Conservation (phyloP, 345 rosid genomes). For the Eucalyptus melliodora region DNA sequence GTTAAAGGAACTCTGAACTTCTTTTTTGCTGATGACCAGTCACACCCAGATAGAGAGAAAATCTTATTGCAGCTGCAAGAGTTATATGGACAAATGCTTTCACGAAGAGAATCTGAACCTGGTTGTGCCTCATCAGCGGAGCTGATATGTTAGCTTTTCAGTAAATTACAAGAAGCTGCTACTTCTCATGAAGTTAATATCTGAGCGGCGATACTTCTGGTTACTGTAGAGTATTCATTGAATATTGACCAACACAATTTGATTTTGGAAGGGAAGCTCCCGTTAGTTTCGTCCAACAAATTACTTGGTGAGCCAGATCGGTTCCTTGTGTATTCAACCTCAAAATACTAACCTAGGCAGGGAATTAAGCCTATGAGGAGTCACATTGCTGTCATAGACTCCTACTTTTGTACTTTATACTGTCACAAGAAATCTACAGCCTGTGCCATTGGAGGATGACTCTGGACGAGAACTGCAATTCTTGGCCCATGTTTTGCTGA, state of each 20-base stretch:
- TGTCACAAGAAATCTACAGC: neutral
- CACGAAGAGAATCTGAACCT: neutral
- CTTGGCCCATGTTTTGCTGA: neutral
- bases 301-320: neutral
- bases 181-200: neutral
- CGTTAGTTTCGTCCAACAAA: neutral
- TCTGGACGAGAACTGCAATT: neutral
- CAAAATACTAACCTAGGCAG: neutral
- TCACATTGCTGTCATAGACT: neutral
- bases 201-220: neutral
- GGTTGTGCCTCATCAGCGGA: neutral
- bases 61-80: slow-evolving; percentile 5
- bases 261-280: neutral
- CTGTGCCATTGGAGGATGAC: neutral
- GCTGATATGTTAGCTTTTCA: neutral
- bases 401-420: neutral
- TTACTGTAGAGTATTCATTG: neutral
- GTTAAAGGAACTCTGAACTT: slow-evolving; percentile 5
- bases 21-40: slow-evolving; percentile 14
- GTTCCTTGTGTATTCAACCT: neutral
- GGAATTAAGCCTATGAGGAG: neutral
- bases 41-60: slow-evolving; percentile 8
- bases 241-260: neutral
- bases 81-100: slow-evolving; percentile 9
- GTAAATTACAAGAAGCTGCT: neutral